Evolutionary conservation across 306 rosid species (phyloP), one percentile per base, ranked within the genome.

Genomic region (Cicer chorassanicum): DNA sequence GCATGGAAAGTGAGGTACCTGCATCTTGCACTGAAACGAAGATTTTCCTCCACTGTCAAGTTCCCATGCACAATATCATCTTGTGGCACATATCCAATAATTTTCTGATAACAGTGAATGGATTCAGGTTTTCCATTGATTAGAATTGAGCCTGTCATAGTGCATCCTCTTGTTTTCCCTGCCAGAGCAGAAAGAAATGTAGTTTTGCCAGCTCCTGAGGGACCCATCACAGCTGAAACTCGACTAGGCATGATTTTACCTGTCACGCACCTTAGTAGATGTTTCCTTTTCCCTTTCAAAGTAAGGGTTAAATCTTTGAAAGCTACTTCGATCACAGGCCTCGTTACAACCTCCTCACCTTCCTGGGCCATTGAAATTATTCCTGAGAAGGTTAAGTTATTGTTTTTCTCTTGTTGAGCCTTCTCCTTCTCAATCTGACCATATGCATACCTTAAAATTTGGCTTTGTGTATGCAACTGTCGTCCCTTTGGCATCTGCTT

Each of bases 151-250:
- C 97, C 97, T 14, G 81, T 79, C 69, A 82, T 70, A 9, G 85
- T 84, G 87, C 94, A 89, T 41, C 94, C 97, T 69, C 86, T 78
- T 80, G 77, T 81, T 75, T 91, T 91, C 74, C 97, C 97, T 6
- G 88, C 84, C 72, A 89, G 74, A 69, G 97, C 90, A 24, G 94
- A 84, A 41, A 91, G 97, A 83, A 91, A 91, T 41, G 97, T 91
- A 41, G 97, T 91, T 84, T 91, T 91, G n/a, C 97, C 97, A 36
- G 92, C 94, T 66, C 97, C 97, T 2, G 94, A 91, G 82, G 97
- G 97, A 80, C 97, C 97, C 97, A 91, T 91, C 72, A 89, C 97
- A 56, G 92, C 97, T 48, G 97, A 83, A 70, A 91, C 90, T 72
- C 94, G 86, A 78, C 97, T 90, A 4, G 97, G 97, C 83, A 77